Base-by-base conservation (phyloP, 352 stramenopile genomes). In the Phytophthora sojae region DNA sequence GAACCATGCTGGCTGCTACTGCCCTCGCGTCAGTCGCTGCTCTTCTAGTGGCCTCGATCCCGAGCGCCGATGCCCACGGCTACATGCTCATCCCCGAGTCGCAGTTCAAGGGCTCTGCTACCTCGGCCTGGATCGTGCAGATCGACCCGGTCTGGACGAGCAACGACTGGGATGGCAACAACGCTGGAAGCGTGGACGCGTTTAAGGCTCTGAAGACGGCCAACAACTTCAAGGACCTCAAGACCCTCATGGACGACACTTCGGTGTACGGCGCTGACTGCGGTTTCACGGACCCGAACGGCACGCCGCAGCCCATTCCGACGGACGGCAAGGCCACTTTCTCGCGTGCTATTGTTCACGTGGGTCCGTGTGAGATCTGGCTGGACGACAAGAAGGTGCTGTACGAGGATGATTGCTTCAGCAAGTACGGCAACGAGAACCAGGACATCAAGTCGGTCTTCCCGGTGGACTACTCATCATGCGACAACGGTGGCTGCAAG, bases 381-480 rank as follows among this genome's bases (percentile, higher is more conserved):
- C 75, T 82, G 3, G 76, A 82, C 30, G 72, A 82, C 60, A 80
- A 61, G 30, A 78, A 64, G 57, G 76, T 81, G 47, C 45, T 82
- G 39, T 58, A 53, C 19, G 57, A 82, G 5, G 69, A 80, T 29
- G 64, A 83, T 44, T 83, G 76, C 62, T 76, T 68, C 53, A 52
- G 47, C 53, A 69, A 62, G 45, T 83, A 78, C 53, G 74, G 74
- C 26, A 76, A 76, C 58, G 58, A 75, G 29, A 69, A 77, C 69
- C 64, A 78, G 39, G 73, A 81, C 56, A 73, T 81, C 58, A 81
- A 81, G 56, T 81, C 74, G 9, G 35, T 79, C 19, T 80, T 83
- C 53, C 76, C 76, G 3, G 64, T 83, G 49, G 76, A 83, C 69
- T 82, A 82, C 32, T 82, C 76, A 35, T 70, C 64, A 26, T 82